Conservation (phyloP, 352 stramenopile genomes). For the Phytophthora syringae region DNA sequence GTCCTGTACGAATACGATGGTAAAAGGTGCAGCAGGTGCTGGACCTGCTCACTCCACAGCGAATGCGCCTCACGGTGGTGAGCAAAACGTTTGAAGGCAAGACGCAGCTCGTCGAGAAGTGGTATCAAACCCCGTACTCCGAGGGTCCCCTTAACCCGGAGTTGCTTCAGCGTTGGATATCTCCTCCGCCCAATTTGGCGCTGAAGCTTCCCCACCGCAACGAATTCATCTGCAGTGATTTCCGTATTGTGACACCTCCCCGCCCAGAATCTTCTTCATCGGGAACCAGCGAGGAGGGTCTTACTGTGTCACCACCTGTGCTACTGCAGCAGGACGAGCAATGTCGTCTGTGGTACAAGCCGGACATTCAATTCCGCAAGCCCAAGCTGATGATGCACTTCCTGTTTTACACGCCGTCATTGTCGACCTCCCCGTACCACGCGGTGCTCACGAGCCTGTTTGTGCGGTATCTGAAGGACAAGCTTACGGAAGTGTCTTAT, state of each 20-base stretch:
- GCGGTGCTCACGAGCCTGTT: constrained; percentile 81
- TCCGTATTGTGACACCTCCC: constrained; percentile 58
- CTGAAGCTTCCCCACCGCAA: constrained; percentile 71
- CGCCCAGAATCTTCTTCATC: constrained; percentile 44
- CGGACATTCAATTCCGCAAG: constrained; percentile 91
- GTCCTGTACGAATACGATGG: constrained; percentile 75
- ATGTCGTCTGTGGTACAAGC: constrained; percentile 87
- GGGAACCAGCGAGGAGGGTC: constrained; percentile 12
- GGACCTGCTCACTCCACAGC: constrained; percentile 48
- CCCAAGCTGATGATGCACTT: constrained; percentile 92
- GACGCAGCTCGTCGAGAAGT: constrained; percentile 58
- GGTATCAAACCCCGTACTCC: constrained; percentile 75
- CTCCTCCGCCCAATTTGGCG: constrained; percentile 30
- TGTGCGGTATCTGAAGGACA: constrained; percentile 80
- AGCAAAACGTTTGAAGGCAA: constrained; percentile 72
- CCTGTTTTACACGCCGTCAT: constrained; percentile 63
- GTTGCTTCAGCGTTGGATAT: constrained; percentile 50
- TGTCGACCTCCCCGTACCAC: constrained; percentile 66
- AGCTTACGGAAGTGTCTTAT: constrained; percentile 85
- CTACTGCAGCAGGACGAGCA: constrained; percentile 55
- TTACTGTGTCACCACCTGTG: constrained; percentile 25
- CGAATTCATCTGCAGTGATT: constrained; percentile 83
- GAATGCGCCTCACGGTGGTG: constrained; percentile 72
- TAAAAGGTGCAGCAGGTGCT: constrained; percentile 61
- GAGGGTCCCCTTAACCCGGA: constrained; percentile 40